Conservation (phyloP, 129 eudicot genomes). For the Erigeron canadensis region DNA sequence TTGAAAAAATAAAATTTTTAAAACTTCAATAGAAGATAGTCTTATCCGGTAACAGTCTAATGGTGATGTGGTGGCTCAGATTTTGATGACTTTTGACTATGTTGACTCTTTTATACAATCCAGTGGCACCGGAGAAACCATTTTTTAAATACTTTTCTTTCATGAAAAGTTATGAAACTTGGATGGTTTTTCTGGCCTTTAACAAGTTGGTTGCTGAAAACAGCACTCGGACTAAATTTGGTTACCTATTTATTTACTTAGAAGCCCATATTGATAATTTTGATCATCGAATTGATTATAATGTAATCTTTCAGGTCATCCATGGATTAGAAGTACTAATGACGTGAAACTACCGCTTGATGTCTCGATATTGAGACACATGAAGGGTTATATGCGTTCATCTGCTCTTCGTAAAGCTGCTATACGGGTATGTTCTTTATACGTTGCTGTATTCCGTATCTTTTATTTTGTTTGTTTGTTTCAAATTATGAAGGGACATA, state of each 20-base stretch:
- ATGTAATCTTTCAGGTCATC: slow-evolving; percentile 63
- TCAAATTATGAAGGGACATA: not conserved
- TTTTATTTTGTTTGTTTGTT: not conserved
- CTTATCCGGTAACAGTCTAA: not conserved
- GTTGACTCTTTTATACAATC: not conserved
- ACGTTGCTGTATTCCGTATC: not conserved
- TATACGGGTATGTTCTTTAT: slow-evolving; percentile 50
- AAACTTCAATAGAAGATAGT: not conserved
- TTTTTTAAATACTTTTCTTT: not conserved
- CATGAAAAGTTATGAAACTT: not conserved
- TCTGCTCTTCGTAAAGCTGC: slow-evolving; percentile 89
- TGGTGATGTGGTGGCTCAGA: not conserved
- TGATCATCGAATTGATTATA: slow-evolving; percentile 1
- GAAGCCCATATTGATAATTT: not conserved
- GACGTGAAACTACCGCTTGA: slow-evolving; percentile 70
- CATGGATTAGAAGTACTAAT: slow-evolving; percentile 63
- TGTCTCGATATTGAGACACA: slow-evolving; percentile 59
- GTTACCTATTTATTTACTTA: not conserved
- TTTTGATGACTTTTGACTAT: not conserved
- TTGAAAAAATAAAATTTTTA: not conserved
- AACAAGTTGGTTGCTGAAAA: not conserved
- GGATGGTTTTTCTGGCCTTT: not conserved
- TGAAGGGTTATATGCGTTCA: slow-evolving; percentile 89
- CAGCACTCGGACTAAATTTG: not conserved
- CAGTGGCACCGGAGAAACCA: not conserved